Percentiles rank a stretch among this genome's conserved stretches.
phyloP scores from a whole-genome alignment of 768 basidiomycete species.

The Kwoniella europaea region DNA sequence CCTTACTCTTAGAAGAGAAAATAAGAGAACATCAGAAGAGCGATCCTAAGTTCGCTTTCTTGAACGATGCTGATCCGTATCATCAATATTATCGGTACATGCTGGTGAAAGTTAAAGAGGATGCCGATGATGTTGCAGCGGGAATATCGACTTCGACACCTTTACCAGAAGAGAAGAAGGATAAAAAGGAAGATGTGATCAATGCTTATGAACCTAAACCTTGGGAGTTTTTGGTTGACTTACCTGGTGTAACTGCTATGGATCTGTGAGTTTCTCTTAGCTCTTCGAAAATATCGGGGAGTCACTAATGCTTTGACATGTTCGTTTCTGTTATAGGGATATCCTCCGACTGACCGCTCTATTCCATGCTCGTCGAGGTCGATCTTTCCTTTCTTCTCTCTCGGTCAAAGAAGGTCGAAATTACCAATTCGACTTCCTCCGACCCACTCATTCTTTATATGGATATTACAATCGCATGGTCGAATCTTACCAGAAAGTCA shows the following conservation, averaged over 20 bases:
- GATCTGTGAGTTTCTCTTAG: conserved; percentile 75
- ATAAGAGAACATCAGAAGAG: conserved; percentile 94
- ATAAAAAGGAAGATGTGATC: conserved; percentile 60
- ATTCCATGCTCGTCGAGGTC: conserved; percentile 90
- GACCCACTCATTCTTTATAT: conserved; percentile 93
- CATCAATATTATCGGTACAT: conserved; percentile 97
- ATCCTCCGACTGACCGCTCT: conserved; percentile 95
- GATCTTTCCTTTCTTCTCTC: conserved; percentile 79
- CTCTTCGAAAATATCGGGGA: conserved; percentile 1
- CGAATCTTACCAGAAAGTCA: conserved; percentile 89
- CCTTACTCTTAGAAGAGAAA: conserved; percentile 91
- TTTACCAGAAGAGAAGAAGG: conserved; percentile 35
- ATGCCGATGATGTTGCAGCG: conserved; percentile 50
- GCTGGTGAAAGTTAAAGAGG: conserved; percentile 75
- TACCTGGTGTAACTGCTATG: conserved; percentile 83
- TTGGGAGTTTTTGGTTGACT: conserved; percentile 79
- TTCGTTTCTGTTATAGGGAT: conserved; percentile 65
- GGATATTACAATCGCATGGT: conserved; percentile 96
- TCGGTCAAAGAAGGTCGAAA: conserved; percentile 89
- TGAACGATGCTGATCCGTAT: conserved; percentile 95
- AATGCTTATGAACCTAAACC: conserved; percentile 69
- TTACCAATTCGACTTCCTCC: conserved; percentile 96
- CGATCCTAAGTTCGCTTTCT: conserved; percentile 98
- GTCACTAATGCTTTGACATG: conserved; percentile 25
- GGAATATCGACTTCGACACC: conserved; percentile 32